Percentiles rank a stretch among this genome's conserved stretches.
phyloP scores from a whole-genome alignment of 177 flowering plant species.

The Vitis hybrid region DNA sequence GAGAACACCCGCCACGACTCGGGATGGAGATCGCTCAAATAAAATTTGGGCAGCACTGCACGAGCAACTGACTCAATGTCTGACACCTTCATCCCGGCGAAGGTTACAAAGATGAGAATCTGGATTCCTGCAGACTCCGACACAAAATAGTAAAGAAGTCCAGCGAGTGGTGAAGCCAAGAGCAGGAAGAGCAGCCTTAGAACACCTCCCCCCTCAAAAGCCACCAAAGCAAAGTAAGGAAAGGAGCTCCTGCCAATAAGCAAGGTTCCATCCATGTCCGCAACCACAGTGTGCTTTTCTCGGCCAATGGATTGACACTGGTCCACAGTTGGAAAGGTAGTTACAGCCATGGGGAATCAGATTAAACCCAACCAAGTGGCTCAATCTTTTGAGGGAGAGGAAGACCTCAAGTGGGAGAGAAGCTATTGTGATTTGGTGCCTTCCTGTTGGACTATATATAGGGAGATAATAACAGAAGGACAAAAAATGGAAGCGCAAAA shows the following conservation, averaged over 20 bases:
- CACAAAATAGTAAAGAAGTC: constrained; percentile 39
- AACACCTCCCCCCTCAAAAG: constrained; percentile 56
- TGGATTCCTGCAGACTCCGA: constrained; percentile 52
- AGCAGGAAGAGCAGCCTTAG: constrained; percentile 47
- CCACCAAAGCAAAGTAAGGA: constrained; percentile 59
- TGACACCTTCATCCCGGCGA: constrained; percentile 42
- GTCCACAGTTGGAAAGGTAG: constrained; percentile 38
- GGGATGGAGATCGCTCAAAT: constrained; percentile 48
- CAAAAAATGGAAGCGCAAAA: no score
- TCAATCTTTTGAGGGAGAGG: no score
- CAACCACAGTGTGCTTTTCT: constrained; percentile 48
- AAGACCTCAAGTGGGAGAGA: no score
- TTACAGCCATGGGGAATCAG: no score
- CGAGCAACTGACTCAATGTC: constrained; percentile 62
- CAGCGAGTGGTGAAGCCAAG: constrained; percentile 44
- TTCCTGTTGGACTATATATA: no score
- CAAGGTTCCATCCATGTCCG: constrained; percentile 66
- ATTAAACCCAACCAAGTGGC: no score
- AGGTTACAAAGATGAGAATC: constrained; percentile 45
- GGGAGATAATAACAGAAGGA: no score
- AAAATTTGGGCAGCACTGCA: constrained; percentile 62
- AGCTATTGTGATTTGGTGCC: no score
- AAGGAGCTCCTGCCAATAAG: constrained; percentile 54
- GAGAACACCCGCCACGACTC: constrained; percentile 65
- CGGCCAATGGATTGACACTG: constrained; percentile 46